Evolutionary conservation across 2,329 filamentous ascomycete genomes (phyloP).

Genomic region (Aspergillus clavatus): DNA sequence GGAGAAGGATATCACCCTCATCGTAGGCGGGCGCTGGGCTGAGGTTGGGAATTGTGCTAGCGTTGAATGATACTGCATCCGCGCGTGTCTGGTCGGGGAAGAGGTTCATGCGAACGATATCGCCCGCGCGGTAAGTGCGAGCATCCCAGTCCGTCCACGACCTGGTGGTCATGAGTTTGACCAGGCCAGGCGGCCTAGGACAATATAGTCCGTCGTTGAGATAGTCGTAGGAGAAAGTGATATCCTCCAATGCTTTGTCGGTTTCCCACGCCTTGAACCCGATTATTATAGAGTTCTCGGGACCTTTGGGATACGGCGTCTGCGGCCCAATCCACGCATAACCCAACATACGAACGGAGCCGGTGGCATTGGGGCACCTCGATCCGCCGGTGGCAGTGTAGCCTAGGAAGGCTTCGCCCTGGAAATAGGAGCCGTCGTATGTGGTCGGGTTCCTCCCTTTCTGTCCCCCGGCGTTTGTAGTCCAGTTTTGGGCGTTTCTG

Average conservation of each 20-base stretch:
- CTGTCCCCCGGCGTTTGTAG: not conserved
- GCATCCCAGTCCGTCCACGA: no score
- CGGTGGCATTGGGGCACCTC: not conserved
- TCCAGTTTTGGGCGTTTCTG: constrained; percentile 1
- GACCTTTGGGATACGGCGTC: not conserved
- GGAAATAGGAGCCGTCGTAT: constrained; percentile 7
- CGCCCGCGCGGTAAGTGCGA: not conserved
- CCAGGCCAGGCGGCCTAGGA: not conserved
- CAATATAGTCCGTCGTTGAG: not conserved
- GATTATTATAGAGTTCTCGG: constrained; percentile 1
- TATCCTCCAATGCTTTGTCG: not conserved
- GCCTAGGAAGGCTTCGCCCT: not conserved
- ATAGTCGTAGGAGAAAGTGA: not conserved
- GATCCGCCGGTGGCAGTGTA: not conserved
- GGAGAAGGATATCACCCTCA: not conserved
- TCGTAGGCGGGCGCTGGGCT: not conserved
- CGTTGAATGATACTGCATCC: not conserved
- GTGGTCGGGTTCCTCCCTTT: not conserved
- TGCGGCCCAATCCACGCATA: constrained; percentile 6
- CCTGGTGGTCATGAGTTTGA: not conserved
- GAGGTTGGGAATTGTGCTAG: not conserved
- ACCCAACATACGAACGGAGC: not conserved
- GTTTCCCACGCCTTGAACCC: constrained; percentile 7
- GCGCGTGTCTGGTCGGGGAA: not conserved
- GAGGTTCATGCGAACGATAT: not conserved